Base-by-base conservation (phyloP, 148 eudicot genomes). In the Silene conica region DNA sequence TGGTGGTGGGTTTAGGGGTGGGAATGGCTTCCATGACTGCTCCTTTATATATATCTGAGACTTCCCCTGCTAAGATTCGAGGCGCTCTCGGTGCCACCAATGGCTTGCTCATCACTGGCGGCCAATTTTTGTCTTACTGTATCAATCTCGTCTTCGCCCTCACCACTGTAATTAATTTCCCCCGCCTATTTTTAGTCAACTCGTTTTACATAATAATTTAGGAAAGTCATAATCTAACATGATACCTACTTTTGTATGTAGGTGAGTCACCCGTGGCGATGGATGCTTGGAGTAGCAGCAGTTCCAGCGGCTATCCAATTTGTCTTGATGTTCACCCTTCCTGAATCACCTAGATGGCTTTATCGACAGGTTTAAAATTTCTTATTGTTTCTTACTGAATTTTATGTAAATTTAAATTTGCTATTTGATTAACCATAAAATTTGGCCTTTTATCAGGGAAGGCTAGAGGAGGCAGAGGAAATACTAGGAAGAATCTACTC, bases 201-300 rank as follows among this genome's bases (percentile, higher is more conserved):
- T 38, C 43, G 7, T 38, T 38, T 55, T 55, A 15, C 59, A 55
- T 55, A 55, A 55, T 55, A 55, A 5, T 55, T 55, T 18, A 55
- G 21, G 19, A 6, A 55, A 55, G 59, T 55, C 4, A 18, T 55
- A 14, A 55, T 55, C 3, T 55, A 55, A 55, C 20, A 18, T 18
- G 59, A 18, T 15, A 55, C 18, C 63, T 46, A 15, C 14, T 13
- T 74, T 10, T 12, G 23, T 15, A 78, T 12, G 23, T 15, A 78
- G 81, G 81, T 78, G 1, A 38, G 75, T 1, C 90, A 93, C 50
- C 89, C 91, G 0, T 89, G 93, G 97, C 81, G 97, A 9, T 91
- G 97, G 97, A 91, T 91, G 97, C 89, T 91, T 34, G 97, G 97
- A 13, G 84, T 91, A 16, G 97, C 97, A 1, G 94, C 86, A 19